Percentiles rank a stretch among this genome's conserved stretches.
phyloP scores from a whole-genome alignment of 148 eudicot species.

The Nepenthes mirabilis region DNA sequence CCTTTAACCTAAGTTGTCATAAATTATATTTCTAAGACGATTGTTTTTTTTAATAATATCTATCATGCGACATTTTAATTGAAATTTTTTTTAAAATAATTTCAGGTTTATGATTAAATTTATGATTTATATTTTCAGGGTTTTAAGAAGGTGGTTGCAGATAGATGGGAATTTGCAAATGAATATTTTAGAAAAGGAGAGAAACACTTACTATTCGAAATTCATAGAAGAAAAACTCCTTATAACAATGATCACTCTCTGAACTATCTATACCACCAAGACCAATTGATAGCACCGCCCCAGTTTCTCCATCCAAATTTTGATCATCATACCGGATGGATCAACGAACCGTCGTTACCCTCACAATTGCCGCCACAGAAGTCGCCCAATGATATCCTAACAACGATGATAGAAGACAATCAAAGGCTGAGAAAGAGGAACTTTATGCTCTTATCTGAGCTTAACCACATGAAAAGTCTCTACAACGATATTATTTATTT shows the following conservation, averaged over 20 bases:
- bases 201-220: slow-evolving; percentile 31
- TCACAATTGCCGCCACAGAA: not conserved
- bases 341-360: not conserved
- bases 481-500: slow-evolving; percentile 47
- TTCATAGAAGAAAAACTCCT: slow-evolving; percentile 41
- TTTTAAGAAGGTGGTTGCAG: slow-evolving; percentile 50
- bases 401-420: slow-evolving; percentile 30
- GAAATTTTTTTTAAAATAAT: too few species aligned
- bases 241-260: slow-evolving; percentile 14
- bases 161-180: slow-evolving; percentile 59
- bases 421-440: slow-evolving; percentile 35
- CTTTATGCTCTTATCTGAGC: slow-evolving; percentile 39
- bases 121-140: slow-evolving; percentile 17
- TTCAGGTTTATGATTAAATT: too few species aligned
- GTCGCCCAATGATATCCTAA: slow-evolving; percentile 14
- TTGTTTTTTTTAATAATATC: too few species aligned
- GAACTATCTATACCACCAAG: slow-evolving; percentile 17
- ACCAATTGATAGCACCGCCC: slow-evolving; percentile 14
- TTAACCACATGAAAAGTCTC: slow-evolving; percentile 38
- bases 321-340: slow-evolving; percentile 4
- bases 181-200: slow-evolving; percentile 42
- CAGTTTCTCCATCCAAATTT: slow-evolving; percentile 16
- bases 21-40: too few species aligned
- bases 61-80: too few species aligned
- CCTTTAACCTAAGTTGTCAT: too few species aligned